Evolutionary conservation across 2,329 filamentous ascomycete species (phyloP).

Genomic region (Aureobasidium zeae): DNA sequence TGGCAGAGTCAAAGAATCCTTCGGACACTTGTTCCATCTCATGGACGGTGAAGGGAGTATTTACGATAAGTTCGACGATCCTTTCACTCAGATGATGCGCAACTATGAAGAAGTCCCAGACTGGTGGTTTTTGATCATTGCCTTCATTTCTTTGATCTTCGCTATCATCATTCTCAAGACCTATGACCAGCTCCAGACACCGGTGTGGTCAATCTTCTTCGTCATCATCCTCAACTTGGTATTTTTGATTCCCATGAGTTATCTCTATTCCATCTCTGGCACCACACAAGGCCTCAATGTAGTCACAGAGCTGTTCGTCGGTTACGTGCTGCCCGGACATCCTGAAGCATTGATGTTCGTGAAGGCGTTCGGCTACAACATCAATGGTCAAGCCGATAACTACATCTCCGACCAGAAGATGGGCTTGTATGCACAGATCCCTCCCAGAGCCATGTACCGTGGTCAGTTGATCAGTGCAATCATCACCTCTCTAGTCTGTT

Average conservation of each 20-base stretch:
- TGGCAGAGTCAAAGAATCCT: conserved; percentile 1
- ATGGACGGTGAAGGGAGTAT: conserved; percentile 8
- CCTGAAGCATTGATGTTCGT: conserved; percentile 92
- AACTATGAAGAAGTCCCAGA: conserved; percentile 73
- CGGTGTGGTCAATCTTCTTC: conserved; percentile 80
- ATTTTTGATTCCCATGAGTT: conserved; percentile 83
- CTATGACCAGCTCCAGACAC: conserved; percentile 30
- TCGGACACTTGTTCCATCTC: conserved; percentile 6
- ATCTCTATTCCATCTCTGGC: conserved; percentile 77
- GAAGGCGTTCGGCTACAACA: conserved; percentile 69
- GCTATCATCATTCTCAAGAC: conserved; percentile 23
- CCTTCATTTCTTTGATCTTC: conserved; percentile 21
- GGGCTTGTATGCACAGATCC: conserved; percentile 84
- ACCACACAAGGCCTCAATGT: conserved; percentile 24
- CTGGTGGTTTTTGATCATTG: conserved; percentile 45
- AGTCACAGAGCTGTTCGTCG: conserved; percentile 52
- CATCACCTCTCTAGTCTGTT: conserved; percentile 70
- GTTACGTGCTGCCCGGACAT: conserved; percentile 72
- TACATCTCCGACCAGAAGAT: conserved; percentile 63
- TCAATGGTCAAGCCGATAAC: conserved; percentile 47
- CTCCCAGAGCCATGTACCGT: conserved; percentile 64
- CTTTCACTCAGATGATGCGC: conserved; percentile 55
- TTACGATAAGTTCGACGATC: conserved; percentile 15
- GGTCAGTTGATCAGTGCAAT: conserved; percentile 68
- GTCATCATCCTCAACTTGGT: conserved; percentile 68